phyloP scores from a whole-genome alignment of 345 rosid species.

The Eucalyptus erythrocorys region DNA sequence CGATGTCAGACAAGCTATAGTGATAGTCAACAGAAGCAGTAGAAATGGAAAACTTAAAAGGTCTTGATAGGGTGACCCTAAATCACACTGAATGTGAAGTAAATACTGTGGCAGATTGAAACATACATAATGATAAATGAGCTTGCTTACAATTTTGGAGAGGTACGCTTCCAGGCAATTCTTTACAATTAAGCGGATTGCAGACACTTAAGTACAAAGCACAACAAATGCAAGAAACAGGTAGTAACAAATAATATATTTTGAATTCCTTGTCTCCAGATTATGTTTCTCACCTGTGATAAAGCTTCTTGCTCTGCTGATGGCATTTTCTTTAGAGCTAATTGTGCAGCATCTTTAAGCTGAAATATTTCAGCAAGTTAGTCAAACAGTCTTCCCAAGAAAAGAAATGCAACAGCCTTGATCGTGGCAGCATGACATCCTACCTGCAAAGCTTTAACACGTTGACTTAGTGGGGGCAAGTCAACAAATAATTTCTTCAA shows the following conservation, averaged over 20 bases:
- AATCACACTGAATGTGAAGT: not conserved
- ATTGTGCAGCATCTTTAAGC: conserved; percentile 93
- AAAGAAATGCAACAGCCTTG: not conserved
- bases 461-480: conserved; percentile 83
- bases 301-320: conserved; percentile 92
- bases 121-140: not conserved
- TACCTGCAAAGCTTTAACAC: conserved; percentile 97
- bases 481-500: conserved; percentile 69
- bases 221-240: not conserved
- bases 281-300: conserved; percentile 50
- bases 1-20: not conserved
- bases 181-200: not conserved
- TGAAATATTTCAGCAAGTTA: conserved; percentile 20
- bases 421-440: not conserved
- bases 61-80: not conserved
- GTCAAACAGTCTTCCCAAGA: not conserved
- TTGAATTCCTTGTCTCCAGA: not conserved
- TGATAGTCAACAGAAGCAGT: not conserved
- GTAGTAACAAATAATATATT: not conserved
- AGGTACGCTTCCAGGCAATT: not conserved
- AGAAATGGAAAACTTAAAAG: not conserved
- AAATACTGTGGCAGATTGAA: not conserved
- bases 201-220: not conserved
- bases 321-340: conserved; percentile 91
- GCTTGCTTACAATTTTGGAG: not conserved